phyloP scores from a whole-genome alignment of 176 grass and related monocot genomes.

The Oryza punctata region DNA sequence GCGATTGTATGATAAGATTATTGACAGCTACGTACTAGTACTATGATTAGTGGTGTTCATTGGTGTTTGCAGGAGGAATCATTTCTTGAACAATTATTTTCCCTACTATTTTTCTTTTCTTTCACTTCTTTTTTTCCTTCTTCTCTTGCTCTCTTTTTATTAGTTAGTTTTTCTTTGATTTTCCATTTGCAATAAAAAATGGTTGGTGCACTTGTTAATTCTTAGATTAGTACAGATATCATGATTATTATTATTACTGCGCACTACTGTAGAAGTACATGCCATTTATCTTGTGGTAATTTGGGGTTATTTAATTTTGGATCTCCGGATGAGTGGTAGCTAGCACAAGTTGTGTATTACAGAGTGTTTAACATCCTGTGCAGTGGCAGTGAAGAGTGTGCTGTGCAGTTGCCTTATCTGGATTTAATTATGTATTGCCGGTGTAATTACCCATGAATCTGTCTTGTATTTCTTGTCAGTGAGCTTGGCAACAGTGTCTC shows the following conservation, averaged over 20 bases:
- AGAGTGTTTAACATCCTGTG: not conserved
- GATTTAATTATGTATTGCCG: not conserved
- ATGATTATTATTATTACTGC: not conserved
- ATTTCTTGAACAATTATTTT: conserved; percentile 10
- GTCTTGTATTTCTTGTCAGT: not conserved
- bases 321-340: not conserved
- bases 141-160: not conserved
- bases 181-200: conserved; percentile 32
- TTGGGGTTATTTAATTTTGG: not conserved
- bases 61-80: not conserved
- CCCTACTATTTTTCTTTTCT: conserved; percentile 26
- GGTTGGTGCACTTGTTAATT: not conserved
- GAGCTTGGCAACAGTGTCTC: not conserved
- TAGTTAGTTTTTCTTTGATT: not conserved
- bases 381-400: not conserved
- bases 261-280: not conserved
- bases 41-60: not conserved
- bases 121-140: conserved; percentile 16
- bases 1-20: conserved; percentile 16
- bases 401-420: not conserved
- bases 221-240: not conserved
- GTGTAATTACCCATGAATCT: not conserved
- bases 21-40: not conserved
- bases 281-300: not conserved
- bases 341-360: not conserved